These are phyloP conservation scores for Colletotrichum destructivum DNA, from an alignment of 2,329 filamentous ascomycete genomes.

Conservation along the genomic window DNA sequence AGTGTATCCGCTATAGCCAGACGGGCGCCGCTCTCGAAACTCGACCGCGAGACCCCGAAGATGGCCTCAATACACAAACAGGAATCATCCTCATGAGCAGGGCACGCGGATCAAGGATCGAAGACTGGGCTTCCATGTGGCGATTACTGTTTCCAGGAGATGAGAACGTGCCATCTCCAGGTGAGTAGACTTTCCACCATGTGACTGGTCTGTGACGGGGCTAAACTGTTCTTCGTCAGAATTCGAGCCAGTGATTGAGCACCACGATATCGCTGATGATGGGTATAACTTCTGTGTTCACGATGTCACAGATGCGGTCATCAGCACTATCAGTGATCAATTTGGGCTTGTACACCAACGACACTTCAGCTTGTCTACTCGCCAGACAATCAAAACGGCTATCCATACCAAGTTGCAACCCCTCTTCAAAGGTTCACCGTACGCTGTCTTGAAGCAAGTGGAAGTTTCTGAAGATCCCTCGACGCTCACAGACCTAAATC, in stretches of 20 bases:
- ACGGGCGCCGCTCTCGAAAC: not conserved
- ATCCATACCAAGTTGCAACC: not conserved
- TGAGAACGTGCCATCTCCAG: not conserved
- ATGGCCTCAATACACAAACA: not conserved
- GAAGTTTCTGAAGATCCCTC: not conserved
- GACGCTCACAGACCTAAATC: not conserved
- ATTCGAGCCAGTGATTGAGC: constrained; percentile 16
- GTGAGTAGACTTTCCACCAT: not conserved
- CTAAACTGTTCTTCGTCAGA: not conserved
- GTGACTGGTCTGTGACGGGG: not conserved
- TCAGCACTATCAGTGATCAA: not conserved
- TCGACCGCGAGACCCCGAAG: constrained; percentile 2
- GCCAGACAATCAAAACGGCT: not conserved
- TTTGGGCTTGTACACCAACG: not conserved
- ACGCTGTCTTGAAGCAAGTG: not conserved
- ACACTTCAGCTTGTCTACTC: not conserved
- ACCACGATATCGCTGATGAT: constrained; percentile 7
- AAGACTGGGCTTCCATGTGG: constrained; percentile 4
- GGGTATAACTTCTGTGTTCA: not conserved
- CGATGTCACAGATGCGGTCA: not conserved
- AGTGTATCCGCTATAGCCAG: not conserved
- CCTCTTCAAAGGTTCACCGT: not conserved
- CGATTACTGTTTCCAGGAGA: not conserved
- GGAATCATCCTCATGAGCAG: not conserved
- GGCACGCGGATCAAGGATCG: not conserved